phyloP scores from a whole-genome alignment of 345 rosid genomes.

The Syzygium oleosum region DNA sequence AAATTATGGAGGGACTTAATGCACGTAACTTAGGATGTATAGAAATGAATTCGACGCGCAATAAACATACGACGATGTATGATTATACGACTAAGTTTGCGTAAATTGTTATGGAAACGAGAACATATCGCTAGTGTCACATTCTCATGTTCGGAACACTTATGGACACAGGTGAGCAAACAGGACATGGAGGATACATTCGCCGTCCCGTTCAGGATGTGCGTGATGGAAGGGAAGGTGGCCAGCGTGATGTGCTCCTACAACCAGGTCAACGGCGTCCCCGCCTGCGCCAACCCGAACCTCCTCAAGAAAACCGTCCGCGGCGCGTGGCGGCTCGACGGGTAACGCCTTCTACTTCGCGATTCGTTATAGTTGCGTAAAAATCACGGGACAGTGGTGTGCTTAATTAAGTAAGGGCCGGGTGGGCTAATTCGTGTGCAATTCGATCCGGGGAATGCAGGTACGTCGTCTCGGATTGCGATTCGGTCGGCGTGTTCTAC shows the following conservation, averaged over 20 bases:
- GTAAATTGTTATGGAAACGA: background rate
- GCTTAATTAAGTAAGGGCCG: background rate
- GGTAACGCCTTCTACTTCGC: slow-evolving; percentile 19
- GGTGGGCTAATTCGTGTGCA: background rate
- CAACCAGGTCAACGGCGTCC: slow-evolving; percentile 80
- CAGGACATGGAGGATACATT: slow-evolving; percentile 81
- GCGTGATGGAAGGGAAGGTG: slow-evolving; percentile 70
- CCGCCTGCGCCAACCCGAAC: slow-evolving; percentile 75
- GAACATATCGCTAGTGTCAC: background rate
- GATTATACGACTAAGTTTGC: no score
- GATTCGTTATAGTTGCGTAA: background rate
- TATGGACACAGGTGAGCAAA: slow-evolving; percentile 53
- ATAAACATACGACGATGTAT: background rate
- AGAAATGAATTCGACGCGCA: background rate
- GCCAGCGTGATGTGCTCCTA: slow-evolving; percentile 94
- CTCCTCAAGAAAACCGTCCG: slow-evolving; percentile 52
- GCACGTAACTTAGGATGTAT: background rate
- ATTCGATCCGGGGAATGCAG: slow-evolving; percentile 13
- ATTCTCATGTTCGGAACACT: background rate
- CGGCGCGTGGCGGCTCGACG: slow-evolving; percentile 63
- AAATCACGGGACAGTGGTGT: background rate
- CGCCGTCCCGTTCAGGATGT: slow-evolving; percentile 69
- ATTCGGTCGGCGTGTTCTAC: slow-evolving; percentile 67
- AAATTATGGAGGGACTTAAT: background rate
- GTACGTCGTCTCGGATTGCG: slow-evolving; percentile 85